Evolutionary conservation across 2,329 filamentous ascomycete genomes (phyloP).

Genomic region (Paecilomyces niveus): DNA sequence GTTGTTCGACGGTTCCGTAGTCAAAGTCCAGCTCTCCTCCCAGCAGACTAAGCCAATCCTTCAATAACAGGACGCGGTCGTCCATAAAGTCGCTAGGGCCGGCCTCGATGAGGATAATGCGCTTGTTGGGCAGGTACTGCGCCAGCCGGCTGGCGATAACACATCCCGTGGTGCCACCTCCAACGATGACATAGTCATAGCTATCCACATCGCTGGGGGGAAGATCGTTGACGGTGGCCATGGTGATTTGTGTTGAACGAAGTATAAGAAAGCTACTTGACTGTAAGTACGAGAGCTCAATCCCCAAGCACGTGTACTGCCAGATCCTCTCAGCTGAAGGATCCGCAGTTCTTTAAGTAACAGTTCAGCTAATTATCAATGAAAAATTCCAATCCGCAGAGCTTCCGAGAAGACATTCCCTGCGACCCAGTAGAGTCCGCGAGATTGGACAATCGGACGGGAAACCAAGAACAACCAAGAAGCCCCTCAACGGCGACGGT

Average conservation of each 20-base stretch:
- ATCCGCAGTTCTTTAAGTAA: background rate
- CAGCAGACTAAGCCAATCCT: slow-evolving; percentile 77
- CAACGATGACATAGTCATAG: slow-evolving; percentile 81
- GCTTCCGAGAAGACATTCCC: background rate
- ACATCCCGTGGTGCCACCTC: slow-evolving; percentile 79
- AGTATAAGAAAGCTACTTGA: background rate
- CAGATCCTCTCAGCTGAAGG: background rate
- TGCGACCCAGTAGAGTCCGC: background rate
- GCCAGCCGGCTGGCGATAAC: slow-evolving; percentile 74
- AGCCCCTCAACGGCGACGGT: background rate
- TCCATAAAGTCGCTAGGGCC: slow-evolving; percentile 86
- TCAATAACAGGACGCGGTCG: slow-evolving; percentile 76
- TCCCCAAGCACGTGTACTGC: background rate
- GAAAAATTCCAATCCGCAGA: background rate
- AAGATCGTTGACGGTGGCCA: slow-evolving; percentile 61
- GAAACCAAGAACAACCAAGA: background rate
- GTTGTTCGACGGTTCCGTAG: slow-evolving; percentile 83
- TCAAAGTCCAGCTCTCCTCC: slow-evolving; percentile 88
- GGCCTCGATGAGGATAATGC: slow-evolving; percentile 76
- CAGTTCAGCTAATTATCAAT: background rate
- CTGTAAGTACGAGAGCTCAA: background rate
- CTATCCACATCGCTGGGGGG: slow-evolving; percentile 56
- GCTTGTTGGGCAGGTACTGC: slow-evolving; percentile 75
- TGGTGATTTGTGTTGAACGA: slow-evolving; percentile 27
- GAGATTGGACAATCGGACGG: background rate